These are phyloP conservation scores for Pisolithus marmoratus DNA, from an alignment of 768 basidiomycete species.

Conservation along the genomic window DNA sequence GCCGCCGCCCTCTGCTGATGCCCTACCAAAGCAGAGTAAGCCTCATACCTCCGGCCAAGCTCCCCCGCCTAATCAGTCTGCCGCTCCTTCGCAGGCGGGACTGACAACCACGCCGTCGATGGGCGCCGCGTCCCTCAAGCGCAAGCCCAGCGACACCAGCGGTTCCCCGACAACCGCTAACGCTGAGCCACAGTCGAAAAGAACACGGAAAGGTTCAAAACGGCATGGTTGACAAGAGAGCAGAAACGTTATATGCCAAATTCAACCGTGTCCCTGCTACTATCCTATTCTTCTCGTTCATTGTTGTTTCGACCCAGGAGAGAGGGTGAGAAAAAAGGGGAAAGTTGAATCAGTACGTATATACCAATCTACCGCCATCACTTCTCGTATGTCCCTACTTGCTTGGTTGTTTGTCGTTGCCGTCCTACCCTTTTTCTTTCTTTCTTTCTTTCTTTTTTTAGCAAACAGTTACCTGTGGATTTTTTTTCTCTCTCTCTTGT, in stretches of 20 bases:
- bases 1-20: slow-evolving; percentile 41
- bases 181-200: slow-evolving; percentile 43
- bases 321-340: neutral
- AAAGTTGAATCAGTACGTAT: neutral
- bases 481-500: slow-evolving; percentile 10
- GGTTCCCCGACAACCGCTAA: slow-evolving; percentile 47
- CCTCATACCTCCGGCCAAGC: slow-evolving; percentile 40
- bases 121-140: slow-evolving; percentile 47
- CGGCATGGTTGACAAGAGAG: slow-evolving; percentile 39
- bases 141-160: slow-evolving; percentile 42
- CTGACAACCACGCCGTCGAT: slow-evolving; percentile 42
- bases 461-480: slow-evolving; percentile 18
- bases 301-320: neutral
- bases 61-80: slow-evolving; percentile 35
- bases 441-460: slow-evolving; percentile 26
- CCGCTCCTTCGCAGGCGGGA: slow-evolving; percentile 35
- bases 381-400: too few species aligned
- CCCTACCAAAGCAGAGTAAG: slow-evolving; percentile 62
- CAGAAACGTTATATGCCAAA: slow-evolving; percentile 15
- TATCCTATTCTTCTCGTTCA: slow-evolving; percentile 16
- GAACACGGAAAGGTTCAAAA: slow-evolving; percentile 48
- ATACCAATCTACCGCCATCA: too few species aligned
- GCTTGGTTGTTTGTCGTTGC: slow-evolving; percentile 2
- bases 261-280: slow-evolving; percentile 3
- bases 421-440: slow-evolving; percentile 5